Conservation (phyloP, 768 basidiomycete species). For the Amanita pallidorosea region DNA sequence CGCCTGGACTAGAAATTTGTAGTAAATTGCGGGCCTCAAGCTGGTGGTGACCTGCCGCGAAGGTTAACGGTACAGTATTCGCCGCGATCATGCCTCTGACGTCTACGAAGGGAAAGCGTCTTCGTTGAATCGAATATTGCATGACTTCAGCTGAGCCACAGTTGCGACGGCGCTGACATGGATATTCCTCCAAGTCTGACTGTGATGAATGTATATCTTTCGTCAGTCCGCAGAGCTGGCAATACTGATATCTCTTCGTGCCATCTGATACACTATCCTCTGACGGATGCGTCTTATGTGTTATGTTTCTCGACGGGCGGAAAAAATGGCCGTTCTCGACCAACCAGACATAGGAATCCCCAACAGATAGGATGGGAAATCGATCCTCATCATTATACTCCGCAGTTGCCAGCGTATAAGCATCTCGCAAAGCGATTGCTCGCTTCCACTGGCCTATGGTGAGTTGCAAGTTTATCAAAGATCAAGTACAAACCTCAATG, state of each 20-base stretch:
- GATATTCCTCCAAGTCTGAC: not conserved
- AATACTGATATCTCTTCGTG: not conserved
- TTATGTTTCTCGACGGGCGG: conserved; percentile 3
- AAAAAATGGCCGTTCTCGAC: conserved; percentile 27
- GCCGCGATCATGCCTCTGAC: not conserved
- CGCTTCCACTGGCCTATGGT: conserved; percentile 31
- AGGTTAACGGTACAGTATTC: not conserved
- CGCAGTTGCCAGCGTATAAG: conserved; percentile 20
- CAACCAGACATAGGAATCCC: conserved; percentile 38
- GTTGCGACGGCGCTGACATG: not conserved
- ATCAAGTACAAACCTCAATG: conserved; percentile 28
- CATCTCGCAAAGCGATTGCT: conserved; percentile 31
- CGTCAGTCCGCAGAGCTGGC: not conserved
- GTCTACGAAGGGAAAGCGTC: not conserved
- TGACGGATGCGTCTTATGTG: not conserved
- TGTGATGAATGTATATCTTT: not conserved
- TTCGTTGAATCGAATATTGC: not conserved
- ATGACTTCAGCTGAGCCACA: not conserved
- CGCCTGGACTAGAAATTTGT: not conserved
- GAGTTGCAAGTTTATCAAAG: not conserved
- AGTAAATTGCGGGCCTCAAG: not conserved
- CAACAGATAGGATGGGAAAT: conserved; percentile 23
- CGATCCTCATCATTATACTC: conserved; percentile 6
- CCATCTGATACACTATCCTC: not conserved
- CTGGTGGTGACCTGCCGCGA: not conserved